Evolutionary conservation across 495 filamentous ascomycete species (phyloP).

Genomic region (Aspergillus kassunensis): DNA sequence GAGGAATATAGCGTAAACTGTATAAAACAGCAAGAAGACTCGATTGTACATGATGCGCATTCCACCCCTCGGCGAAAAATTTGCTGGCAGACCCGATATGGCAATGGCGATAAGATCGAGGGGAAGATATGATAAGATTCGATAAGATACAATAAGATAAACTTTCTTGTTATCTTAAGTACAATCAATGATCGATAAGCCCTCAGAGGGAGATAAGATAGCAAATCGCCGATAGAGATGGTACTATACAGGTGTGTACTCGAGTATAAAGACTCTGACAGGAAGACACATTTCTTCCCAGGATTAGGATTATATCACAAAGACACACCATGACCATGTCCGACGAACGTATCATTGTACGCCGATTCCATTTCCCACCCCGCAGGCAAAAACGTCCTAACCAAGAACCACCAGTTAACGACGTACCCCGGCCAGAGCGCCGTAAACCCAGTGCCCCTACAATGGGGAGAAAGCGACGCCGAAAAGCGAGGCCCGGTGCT

Average conservation of each 20-base stretch:
- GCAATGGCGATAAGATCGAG: no score
- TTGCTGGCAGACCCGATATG: no score
- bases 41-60: no score
- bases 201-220: no score
- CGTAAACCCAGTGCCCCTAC: constrained; percentile 74
- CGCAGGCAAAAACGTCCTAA: neutral
- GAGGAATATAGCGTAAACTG: no score
- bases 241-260: no score
- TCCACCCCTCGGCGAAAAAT: no score
- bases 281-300: no score
- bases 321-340: constrained; percentile 4
- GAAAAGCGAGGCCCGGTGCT: constrained; percentile 71
- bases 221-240: no score
- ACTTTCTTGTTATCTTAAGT: neutral
- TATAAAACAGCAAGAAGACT: no score
- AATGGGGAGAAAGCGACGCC: constrained; percentile 73
- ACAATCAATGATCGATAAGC: no score
- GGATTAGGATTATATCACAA: neutral
- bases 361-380: neutral
- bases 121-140: neutral
- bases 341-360: constrained; percentile 15
- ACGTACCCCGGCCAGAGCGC: constrained; percentile 85
- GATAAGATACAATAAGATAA: neutral
- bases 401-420: constrained; percentile 40
- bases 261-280: no score